Evolutionary conservation across 2,329 filamentous ascomycete species (phyloP), one percentile per base, ranked within the genome.

Genomic region (Ramichloridium luteum): DNA sequence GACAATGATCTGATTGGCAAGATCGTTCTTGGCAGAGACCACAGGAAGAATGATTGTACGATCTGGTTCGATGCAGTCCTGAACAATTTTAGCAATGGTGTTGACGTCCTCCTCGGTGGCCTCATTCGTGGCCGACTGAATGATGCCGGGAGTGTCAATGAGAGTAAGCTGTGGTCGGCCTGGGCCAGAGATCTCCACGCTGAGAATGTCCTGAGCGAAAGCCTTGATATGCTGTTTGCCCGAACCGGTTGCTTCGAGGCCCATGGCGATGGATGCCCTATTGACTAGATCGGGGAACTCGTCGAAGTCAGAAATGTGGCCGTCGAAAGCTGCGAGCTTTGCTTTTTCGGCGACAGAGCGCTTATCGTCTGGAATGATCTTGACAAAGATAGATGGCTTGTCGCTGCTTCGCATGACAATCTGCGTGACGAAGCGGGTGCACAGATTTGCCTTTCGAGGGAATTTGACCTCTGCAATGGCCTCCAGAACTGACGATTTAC

Each of bases 401-500:
- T 16, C 12, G 6, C 36, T 54, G 3, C 61, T 60, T 2, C 67
- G 60, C 6, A 77, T 56, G 12, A 71, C 60, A 3, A 77, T 51
- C 43, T 78, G 70, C 0, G 71, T 77, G 0, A 72, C 66, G 37
- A 77, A 77, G 0, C 69, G 59, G 0, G 74, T 78, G 45, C 71
- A 76, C 0, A 72, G 35, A 14, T 57, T 65, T 10, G 65, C 64
- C 4, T 72, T 68, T 8, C 64, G 55, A 0, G 71, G 68, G 28
- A 79, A 77, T 0, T 62, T 62, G 2, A 80, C 67, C 8, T 67
- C 63, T 0, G 72, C 71, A 28, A 80, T 70, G 0, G 74, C 74
- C 39, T 77, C 70, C 0, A 79, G 61, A 0, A 77, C 70, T 0
- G 71, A 77, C n/a, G 66, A 73, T 45, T 79, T 79, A 2, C 73